phyloP scores from a whole-genome alignment of 2,329 filamentous ascomycete genomes.

The Dactylellina cionopaga region DNA sequence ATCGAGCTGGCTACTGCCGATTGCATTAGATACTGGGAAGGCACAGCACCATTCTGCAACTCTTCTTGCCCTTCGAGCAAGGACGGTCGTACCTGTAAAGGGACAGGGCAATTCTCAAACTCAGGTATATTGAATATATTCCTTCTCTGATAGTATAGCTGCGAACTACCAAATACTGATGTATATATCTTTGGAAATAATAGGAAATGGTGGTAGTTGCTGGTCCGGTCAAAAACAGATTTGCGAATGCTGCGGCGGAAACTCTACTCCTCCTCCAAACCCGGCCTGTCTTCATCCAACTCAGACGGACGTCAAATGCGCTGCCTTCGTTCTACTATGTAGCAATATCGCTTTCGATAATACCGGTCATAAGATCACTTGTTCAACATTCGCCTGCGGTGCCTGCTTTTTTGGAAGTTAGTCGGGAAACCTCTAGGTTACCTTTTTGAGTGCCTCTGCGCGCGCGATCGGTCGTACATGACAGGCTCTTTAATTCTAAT shows the following conservation, averaged over 20 bases:
- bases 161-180: neutral
- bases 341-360: slow-evolving; percentile 10
- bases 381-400: slow-evolving; percentile 39
- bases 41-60: slow-evolving; percentile 39
- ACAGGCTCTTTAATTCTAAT: no score
- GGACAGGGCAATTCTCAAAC: slow-evolving; percentile 25
- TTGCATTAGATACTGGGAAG: slow-evolving; percentile 36
- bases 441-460: no score
- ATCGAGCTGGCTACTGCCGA: slow-evolving; percentile 13
- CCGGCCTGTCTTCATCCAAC: slow-evolving; percentile 7
- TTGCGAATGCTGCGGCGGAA: slow-evolving; percentile 22
- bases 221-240: slow-evolving; percentile 28
- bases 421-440: neutral
- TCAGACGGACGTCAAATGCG: slow-evolving; percentile 17
- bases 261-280: neutral
- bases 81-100: slow-evolving; percentile 11
- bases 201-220: slow-evolving; percentile 24
- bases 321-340: slow-evolving; percentile 22
- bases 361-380: slow-evolving; percentile 19
- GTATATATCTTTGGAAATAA: neutral
- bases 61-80: slow-evolving; percentile 19
- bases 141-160: neutral
- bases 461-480: no score
- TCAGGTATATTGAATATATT: slow-evolving; percentile 10
- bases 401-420: slow-evolving; percentile 21